Evolutionary conservation across 352 stramenopile species (phyloP).

Genomic region (Pythium myriotylum): DNA sequence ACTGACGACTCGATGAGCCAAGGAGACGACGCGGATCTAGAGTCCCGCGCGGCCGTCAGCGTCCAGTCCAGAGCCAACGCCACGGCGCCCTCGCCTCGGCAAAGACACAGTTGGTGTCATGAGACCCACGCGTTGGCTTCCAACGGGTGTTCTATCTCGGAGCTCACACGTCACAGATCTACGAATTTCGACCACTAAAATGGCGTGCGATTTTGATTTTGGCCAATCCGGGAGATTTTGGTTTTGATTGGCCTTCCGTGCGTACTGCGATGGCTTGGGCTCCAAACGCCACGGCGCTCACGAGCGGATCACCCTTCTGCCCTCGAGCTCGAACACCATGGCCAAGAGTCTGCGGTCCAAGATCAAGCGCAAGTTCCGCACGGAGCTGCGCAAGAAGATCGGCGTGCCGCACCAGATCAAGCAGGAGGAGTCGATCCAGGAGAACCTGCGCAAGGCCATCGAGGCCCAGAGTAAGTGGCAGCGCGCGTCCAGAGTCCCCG

Average conservation of each 20-base stretch:
- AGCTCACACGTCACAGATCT: constrained; percentile 4
- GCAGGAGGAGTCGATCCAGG: constrained; percentile 82
- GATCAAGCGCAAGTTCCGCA: constrained; percentile 90
- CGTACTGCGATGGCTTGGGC: not conserved
- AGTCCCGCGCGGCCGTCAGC: no score
- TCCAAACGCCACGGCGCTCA: constrained; percentile 12
- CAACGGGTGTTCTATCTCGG: no score
- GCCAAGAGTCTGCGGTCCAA: constrained; percentile 89
- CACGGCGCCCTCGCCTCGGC: no score
- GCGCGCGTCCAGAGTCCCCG: no score
- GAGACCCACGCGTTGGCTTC: no score
- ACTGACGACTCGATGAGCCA: no score
- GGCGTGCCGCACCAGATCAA: constrained; percentile 71
- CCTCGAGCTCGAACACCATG: constrained; percentile 43
- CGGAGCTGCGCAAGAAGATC: constrained; percentile 82
- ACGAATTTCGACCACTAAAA: not conserved
- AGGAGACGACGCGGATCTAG: no score
- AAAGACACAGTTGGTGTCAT: no score
- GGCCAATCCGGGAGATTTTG: constrained; percentile 1
- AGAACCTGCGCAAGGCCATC: constrained; percentile 84
- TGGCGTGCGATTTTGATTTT: not conserved
- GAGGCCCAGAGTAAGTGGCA: constrained; percentile 49
- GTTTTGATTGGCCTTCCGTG: constrained; percentile 23
- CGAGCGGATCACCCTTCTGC: not conserved
- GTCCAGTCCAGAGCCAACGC: no score